Evolutionary conservation across 345 rosid genomes (phyloP).

Genomic region (Rhizophora mangle): DNA sequence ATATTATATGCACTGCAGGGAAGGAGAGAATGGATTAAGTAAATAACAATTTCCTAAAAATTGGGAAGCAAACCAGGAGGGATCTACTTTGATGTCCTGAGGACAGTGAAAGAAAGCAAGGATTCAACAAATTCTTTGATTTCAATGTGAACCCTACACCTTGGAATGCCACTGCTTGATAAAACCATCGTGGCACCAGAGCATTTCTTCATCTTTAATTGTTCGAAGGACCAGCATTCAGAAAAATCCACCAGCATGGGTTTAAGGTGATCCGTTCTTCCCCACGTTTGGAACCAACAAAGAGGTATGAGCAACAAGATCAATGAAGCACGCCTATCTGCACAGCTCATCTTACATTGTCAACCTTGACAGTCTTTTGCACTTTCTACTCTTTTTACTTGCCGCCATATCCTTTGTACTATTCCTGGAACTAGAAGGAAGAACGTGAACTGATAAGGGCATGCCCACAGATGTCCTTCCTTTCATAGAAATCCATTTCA

Average conservation of each 20-base stretch:
- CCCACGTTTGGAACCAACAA: not conserved
- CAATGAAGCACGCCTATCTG: not conserved
- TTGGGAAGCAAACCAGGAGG: not conserved
- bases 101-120: not conserved
- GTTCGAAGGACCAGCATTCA: not conserved
- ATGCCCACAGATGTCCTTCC: constrained; percentile 70
- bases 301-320: constrained; percentile 1
- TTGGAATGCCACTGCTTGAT: not conserved
- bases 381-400: constrained; percentile 38
- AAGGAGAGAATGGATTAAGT: not conserved
- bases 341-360: constrained; percentile 22
- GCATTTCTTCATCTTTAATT: not conserved
- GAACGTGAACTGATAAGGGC: constrained; percentile 51
- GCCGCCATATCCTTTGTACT: constrained; percentile 16
- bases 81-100: not conserved
- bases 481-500: constrained; percentile 78
- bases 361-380: constrained; percentile 47
- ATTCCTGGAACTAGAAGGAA: constrained; percentile 34
- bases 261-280: not conserved
- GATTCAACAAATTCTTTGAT: not conserved
- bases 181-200: not conserved
- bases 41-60: no score
- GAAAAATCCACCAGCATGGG: not conserved
- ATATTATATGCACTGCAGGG: not conserved
- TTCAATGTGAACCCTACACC: no score